Evolutionary conservation across 2,329 filamentous ascomycete genomes (phyloP).

Genomic region (Lasiodiplodia gonubiensis): DNA sequence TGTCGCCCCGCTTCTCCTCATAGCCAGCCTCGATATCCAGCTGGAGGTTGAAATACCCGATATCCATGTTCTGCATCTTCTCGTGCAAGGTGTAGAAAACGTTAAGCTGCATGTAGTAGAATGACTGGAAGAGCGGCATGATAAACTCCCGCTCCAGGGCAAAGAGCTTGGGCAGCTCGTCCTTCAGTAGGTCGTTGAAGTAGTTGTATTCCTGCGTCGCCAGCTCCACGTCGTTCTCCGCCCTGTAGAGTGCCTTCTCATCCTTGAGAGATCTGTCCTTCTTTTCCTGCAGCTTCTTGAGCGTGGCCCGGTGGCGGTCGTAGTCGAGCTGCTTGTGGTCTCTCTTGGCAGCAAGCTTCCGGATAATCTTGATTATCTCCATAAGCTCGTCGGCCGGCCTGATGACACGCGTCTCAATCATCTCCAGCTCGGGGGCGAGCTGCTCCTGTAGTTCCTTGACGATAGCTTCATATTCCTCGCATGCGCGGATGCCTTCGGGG

Average conservation of each 20-base stretch:
- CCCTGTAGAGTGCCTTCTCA: constrained; percentile 96
- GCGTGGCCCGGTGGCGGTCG: constrained; percentile 78
- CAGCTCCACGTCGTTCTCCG: constrained; percentile 87
- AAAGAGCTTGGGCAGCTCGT: constrained; percentile 93
- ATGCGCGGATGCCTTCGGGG: constrained; percentile 89
- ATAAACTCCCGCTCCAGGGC: constrained; percentile 91
- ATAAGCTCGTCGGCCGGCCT: constrained; percentile 91
- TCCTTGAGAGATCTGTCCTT: constrained; percentile 96
- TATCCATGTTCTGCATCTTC: constrained; percentile 96
- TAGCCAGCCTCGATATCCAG: constrained; percentile 92
- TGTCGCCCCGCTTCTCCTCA: constrained; percentile 83
- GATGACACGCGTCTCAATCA: constrained; percentile 93
- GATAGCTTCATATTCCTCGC: constrained; percentile 93
- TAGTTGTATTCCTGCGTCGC: constrained; percentile 97
- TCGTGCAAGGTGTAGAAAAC: constrained; percentile 99
- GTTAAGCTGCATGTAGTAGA: constrained; percentile 99
- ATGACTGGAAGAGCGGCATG: constrained; percentile 94
- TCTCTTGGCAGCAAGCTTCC: constrained; percentile 85
- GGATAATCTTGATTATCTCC: constrained; percentile 93
- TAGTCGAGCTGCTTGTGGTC: constrained; percentile 98
- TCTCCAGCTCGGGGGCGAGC: constrained; percentile 88
- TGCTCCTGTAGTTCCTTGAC: constrained; percentile 90
- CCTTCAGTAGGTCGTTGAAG: constrained; percentile 96
- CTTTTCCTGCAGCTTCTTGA: constrained; percentile 97
- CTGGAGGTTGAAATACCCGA: constrained; percentile 94